phyloP scores from a whole-genome alignment of 1,284 basidiomycete species.

The Trichosporon sp. region DNA sequence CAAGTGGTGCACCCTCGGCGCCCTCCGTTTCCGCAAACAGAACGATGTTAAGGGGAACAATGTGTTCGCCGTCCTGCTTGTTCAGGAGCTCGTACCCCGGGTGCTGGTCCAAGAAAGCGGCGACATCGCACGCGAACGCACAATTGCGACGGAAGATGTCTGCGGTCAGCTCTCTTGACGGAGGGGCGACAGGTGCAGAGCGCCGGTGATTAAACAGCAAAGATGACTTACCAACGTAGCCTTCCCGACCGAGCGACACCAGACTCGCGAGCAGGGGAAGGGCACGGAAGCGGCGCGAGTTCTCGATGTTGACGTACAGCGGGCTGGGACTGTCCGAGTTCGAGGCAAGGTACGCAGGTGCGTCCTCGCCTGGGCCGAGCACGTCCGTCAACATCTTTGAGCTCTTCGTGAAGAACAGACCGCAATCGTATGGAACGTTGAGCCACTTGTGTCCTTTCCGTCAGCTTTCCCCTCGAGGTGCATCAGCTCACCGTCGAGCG shows the following conservation, averaged over 20 bases:
- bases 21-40: slow-evolving; percentile 46
- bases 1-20: slow-evolving; percentile 27
- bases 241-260: slow-evolving; percentile 49
- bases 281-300: slow-evolving; percentile 54
- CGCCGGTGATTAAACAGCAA: background rate
- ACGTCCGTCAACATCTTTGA: slow-evolving; percentile 39
- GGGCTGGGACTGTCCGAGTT: slow-evolving; percentile 25
- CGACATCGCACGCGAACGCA: slow-evolving; percentile 48
- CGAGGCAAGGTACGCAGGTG: slow-evolving; percentile 50
- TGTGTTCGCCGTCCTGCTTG: slow-evolving; percentile 18
- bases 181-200: too few relatives aligned
- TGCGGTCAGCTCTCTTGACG: slow-evolving; percentile 6
- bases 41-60: slow-evolving; percentile 52
- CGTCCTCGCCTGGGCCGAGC: slow-evolving; percentile 49
- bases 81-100: slow-evolving; percentile 49
- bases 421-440: slow-evolving; percentile 55
- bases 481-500: slow-evolving; percentile 49
- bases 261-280: slow-evolving; percentile 54
- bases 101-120: slow-evolving; percentile 37
- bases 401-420: slow-evolving; percentile 52
- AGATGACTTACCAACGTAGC: slow-evolving; percentile 43
- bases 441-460: slow-evolving; percentile 51
- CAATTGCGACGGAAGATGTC: slow-evolving; percentile 52
- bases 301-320: slow-evolving; percentile 52
- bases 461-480: background rate